A percentile compares a stretch with the other conserved stretches of the same genome.
Evolutionary conservation across 2,329 filamentous ascomycete genomes (phyloP).

Genomic region (Neocatenulostroma microsporum): DNA sequence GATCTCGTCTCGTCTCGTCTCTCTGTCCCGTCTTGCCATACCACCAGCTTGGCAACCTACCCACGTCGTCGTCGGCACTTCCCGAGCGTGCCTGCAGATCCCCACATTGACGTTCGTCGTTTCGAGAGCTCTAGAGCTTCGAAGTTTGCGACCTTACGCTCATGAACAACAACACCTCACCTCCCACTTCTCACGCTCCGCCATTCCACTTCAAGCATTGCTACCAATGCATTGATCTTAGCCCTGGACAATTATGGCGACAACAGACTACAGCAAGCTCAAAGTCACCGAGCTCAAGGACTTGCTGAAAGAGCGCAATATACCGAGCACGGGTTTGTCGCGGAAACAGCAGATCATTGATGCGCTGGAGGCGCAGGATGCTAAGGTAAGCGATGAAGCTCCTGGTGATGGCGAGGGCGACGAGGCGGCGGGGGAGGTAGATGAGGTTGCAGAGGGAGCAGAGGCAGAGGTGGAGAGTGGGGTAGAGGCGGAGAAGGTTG

Average conservation of each 20-base stretch:
- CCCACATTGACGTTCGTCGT: background rate
- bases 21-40: too few species aligned
- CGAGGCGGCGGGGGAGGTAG: constrained; percentile 5
- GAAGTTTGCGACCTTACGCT: background rate
- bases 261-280: constrained; percentile 38
- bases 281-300: constrained; percentile 42
- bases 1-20: too few species aligned
- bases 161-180: background rate
- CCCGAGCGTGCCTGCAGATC: too few species aligned
- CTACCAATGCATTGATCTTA: background rate
- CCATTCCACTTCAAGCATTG: background rate
- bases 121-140: too few species aligned
- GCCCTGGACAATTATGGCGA: background rate
- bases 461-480: constrained; percentile 10
- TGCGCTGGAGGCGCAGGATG: constrained; percentile 33
- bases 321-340: constrained; percentile 39
- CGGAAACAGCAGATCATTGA: constrained; percentile 44
- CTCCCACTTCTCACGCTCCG: background rate
- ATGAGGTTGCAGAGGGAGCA: constrained; percentile 4
- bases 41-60: too few species aligned
- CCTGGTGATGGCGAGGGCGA: constrained; percentile 1
- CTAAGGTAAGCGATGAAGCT: constrained; percentile 10
- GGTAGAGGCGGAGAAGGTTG: constrained; percentile 2
- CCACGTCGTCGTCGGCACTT: too few species aligned
- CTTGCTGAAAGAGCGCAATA: constrained; percentile 40